Evolutionary conservation across 1,284 basidiomycete genomes (phyloP).

Genomic region (Rhodotorula sp.): DNA sequence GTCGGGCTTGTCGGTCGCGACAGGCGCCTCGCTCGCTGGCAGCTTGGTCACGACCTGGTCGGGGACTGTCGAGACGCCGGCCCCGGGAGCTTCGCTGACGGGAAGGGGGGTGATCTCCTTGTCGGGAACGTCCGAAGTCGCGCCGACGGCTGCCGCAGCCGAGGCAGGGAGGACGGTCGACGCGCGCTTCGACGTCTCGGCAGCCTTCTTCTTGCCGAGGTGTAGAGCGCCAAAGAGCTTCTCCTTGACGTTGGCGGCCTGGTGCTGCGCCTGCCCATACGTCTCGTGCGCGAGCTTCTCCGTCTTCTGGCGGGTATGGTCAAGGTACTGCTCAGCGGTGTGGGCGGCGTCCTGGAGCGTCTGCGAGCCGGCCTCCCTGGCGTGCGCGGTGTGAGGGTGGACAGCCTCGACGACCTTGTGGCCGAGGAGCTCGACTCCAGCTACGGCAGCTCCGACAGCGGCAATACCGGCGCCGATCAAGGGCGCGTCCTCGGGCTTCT

Average conservation of each 20-base stretch:
- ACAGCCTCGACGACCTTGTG: constrained; percentile 14
- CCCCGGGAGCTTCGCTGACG: constrained; percentile 13
- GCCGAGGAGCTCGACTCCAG: constrained; percentile 22
- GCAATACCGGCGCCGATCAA: constrained; percentile 19
- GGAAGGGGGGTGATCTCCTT: constrained; percentile 19
- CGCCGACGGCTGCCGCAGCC: background rate
- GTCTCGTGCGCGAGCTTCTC: constrained; percentile 18
- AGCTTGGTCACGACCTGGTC: constrained; percentile 12
- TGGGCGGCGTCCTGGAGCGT: constrained; percentile 5
- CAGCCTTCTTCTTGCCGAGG: constrained; percentile 3
- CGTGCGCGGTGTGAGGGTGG: constrained; percentile 18
- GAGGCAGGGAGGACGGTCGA: constrained; percentile 2
- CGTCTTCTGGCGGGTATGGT: constrained; percentile 4
- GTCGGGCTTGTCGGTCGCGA: constrained; percentile 17
- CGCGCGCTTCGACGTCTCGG: background rate
- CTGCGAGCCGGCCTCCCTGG: constrained; percentile 1
- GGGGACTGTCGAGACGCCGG: constrained; percentile 1
- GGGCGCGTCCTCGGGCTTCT: constrained; percentile 26
- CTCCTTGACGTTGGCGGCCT: background rate
- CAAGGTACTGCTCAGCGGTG: constrained; percentile 7
- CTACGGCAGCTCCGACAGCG: constrained; percentile 20
- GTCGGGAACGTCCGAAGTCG: constrained; percentile 8
- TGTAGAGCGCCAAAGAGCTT: background rate
- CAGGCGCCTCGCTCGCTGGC: constrained; percentile 16
- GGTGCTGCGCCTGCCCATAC: constrained; percentile 5